Percentiles rank a stretch among this genome's conserved stretches.
Evolutionary conservation across 495 filamentous ascomycete genomes (phyloP).

Genomic region (Viridothelium virens): DNA sequence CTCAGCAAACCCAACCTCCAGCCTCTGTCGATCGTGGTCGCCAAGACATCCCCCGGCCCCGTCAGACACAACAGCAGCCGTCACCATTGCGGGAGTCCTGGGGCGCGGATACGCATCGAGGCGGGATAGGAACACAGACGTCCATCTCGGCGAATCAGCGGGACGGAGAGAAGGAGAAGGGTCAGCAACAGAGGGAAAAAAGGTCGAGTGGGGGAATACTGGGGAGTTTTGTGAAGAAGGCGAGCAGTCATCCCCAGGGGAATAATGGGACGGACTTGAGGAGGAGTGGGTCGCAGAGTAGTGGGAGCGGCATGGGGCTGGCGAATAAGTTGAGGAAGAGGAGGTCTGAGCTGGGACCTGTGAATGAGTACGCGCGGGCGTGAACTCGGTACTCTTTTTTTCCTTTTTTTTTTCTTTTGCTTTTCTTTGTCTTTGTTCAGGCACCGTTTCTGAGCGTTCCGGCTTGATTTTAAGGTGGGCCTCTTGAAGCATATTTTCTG

Average conservation of each 20-base stretch:
- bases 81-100: slow-evolving; percentile 1
- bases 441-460: background rate
- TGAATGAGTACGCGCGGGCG: background rate
- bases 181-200: background rate
- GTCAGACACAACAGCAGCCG: background rate
- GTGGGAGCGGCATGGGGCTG: background rate
- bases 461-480: background rate
- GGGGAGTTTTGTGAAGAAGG: slow-evolving; percentile 3
- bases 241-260: slow-evolving; percentile 1
- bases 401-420: background rate
- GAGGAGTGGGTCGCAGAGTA: background rate
- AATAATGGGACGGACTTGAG: background rate
- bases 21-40: background rate
- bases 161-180: background rate
- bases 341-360: background rate
- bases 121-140: background rate
- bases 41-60: background rate
- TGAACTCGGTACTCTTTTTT: background rate
- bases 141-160: background rate
- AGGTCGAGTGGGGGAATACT: background rate
- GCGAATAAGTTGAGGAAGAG: slow-evolving; percentile 2
- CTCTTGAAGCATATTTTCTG: too few relatives aligned
- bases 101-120: background rate
- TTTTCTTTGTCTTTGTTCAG: background rate
- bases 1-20: background rate